Base-by-base conservation (phyloP, 2,329 filamentous ascomycete genomes). In the Calonectria pauciramosa region DNA sequence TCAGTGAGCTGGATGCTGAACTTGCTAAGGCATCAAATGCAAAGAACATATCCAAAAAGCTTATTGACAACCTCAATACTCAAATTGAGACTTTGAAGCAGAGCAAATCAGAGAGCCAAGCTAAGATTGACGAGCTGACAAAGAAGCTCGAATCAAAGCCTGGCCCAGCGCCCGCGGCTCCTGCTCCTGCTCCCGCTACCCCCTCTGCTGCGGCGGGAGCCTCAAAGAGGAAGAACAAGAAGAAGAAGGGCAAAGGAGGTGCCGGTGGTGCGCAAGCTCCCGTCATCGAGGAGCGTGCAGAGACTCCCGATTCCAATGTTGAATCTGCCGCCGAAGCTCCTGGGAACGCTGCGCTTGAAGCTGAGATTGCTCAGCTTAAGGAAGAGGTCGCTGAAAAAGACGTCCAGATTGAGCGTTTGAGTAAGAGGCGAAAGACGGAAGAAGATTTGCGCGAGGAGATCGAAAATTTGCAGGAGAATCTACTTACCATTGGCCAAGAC, bases 371-470 rank as follows among this genome's bases (percentile, higher is more conserved):
- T 1, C 87, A 86, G 36, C 86, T 92, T 23, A 89, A 88, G 78
- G 86, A 88, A 47, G 86, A 92, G 76, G 83, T 93, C 70, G 83
- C 85, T n/a, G 87, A 91, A 49, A 96, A 95, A 81, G 93, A 96
- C 77, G 88, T 89, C 1, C 92, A 93, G 49, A 96, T 98, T 68
- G 92, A 95, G 69, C 90, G 89, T 18, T 87, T 98, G 7, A 91
- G 91, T 32, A 90, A 91, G 71, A 93, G 94, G 83, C 88, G 95
- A 60, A 92, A 92, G 81, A 94, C 93, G 20, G 94, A 97, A 71
- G 95, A 96, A 69, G 93, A 93, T 26, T 87, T 98, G 54, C 90
- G 91, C 32, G 96, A 98, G 80, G 96, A 99, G 85, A 94, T 98
- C 73, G 95, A 97, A 80, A 93, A 91, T 4, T 87, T 99, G 74